phyloP scores from a whole-genome alignment of 495 filamentous ascomycete species.

The Tuber melanosporum region DNA sequence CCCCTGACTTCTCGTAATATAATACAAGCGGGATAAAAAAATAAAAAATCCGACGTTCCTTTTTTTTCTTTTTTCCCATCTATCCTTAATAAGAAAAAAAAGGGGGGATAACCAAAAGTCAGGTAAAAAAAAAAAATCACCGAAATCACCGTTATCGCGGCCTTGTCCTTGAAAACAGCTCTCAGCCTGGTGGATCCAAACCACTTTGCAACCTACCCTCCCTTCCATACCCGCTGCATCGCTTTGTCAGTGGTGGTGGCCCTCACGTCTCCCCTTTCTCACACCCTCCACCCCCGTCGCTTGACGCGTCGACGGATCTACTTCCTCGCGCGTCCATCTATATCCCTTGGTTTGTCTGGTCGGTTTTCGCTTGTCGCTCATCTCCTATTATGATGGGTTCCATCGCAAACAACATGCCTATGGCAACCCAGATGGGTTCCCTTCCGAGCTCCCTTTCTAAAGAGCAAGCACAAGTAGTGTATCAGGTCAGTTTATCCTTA shows the following conservation, averaged over 20 bases:
- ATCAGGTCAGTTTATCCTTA: constrained; percentile 27
- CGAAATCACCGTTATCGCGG: background rate
- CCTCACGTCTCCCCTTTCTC: background rate
- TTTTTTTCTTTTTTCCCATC: background rate
- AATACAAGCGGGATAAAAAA: background rate
- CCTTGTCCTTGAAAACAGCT: background rate
- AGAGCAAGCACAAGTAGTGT: constrained; percentile 36
- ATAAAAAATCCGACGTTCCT: background rate
- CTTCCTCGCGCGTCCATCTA: background rate
- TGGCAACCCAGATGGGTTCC: constrained; percentile 26
- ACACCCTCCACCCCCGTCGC: background rate
- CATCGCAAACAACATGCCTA: constrained; percentile 38
- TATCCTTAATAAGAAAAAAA: background rate
- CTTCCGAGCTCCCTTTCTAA: constrained; percentile 35
- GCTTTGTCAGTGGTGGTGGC: background rate
- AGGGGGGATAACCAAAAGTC: background rate
- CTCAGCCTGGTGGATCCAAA: background rate
- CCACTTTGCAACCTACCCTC: background rate
- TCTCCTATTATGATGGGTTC: constrained; percentile 35
- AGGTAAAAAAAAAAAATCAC: background rate
- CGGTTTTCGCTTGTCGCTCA: constrained; percentile 4
- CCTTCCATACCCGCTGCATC: background rate
- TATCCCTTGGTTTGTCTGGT: background rate
- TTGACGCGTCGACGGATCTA: constrained; percentile 4
- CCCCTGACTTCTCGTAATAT: background rate